phyloP scores from a whole-genome alignment of 2,329 filamentous ascomycete species.

The Penicillium sp. region DNA sequence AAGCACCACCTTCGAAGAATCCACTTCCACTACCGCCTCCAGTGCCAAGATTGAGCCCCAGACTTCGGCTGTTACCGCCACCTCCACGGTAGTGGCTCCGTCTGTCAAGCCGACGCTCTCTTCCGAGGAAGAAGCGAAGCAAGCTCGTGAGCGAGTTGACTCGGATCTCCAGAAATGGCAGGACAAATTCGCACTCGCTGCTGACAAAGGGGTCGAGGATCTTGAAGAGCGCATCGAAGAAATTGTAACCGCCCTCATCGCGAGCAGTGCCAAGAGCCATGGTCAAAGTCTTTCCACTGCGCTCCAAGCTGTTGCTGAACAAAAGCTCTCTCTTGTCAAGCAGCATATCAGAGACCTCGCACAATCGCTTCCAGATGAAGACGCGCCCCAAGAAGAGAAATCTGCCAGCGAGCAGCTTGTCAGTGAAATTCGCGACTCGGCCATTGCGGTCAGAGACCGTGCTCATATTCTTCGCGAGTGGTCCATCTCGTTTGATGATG shows the following conservation, averaged over 20 bases:
- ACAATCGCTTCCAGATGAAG: slow-evolving; percentile 56
- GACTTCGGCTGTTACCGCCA: slow-evolving; percentile 19
- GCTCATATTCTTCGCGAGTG: slow-evolving; percentile 75
- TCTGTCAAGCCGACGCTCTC: slow-evolving; percentile 40
- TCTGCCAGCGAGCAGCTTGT: slow-evolving; percentile 53
- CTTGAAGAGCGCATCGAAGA: slow-evolving; percentile 62
- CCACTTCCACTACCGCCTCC: slow-evolving; percentile 23
- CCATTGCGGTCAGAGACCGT: slow-evolving; percentile 70
- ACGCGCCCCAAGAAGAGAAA: slow-evolving; percentile 53
- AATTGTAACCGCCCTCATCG: slow-evolving; percentile 70
- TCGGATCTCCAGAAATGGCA: slow-evolving; percentile 84
- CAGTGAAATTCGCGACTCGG: slow-evolving; percentile 62
- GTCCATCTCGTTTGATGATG: slow-evolving; percentile 68
- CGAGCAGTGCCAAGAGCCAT: slow-evolving; percentile 56
- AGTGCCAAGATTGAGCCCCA: slow-evolving; percentile 15
- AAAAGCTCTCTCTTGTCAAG: slow-evolving; percentile 66
- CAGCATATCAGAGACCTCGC: slow-evolving; percentile 60
- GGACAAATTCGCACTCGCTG: slow-evolving; percentile 78
- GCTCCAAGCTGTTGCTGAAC: slow-evolving; percentile 65
- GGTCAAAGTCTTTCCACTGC: slow-evolving; percentile 57
- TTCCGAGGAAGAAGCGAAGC: slow-evolving; percentile 41
- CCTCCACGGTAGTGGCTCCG: slow-evolving; percentile 27
- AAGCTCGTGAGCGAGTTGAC: slow-evolving; percentile 62
- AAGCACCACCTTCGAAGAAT: slow-evolving; percentile 20
- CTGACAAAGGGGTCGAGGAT: slow-evolving; percentile 76